A percentile compares a stretch with the other conserved stretches of the same genome.
Evolutionary conservation across 2,329 filamentous ascomycete species (phyloP).

Genomic region (Alternaria triticina): DNA sequence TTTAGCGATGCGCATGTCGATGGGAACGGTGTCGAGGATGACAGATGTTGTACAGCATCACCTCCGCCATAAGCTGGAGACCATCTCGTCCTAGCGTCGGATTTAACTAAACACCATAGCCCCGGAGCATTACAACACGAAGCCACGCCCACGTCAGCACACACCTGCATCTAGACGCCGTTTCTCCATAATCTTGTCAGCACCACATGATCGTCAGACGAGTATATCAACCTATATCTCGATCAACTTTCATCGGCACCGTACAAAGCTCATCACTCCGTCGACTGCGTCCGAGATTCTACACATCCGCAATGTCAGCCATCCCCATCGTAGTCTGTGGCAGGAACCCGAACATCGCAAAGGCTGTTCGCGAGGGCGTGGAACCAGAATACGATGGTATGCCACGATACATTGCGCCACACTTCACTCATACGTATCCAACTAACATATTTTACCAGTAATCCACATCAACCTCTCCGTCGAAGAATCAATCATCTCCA

Average conservation of each 20-base stretch:
- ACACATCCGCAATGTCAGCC: conserved; percentile 7
- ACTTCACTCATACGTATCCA: neutral
- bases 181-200: neutral
- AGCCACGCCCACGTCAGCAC: neutral
- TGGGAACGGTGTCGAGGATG: neutral
- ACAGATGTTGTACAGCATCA: neutral
- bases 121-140: neutral
- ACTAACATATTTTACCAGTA: conserved; percentile 1
- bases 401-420: neutral
- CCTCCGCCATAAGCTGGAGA: neutral
- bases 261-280: neutral
- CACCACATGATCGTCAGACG: neutral
- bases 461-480: conserved; percentile 19
- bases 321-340: conserved; percentile 24
- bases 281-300: neutral
- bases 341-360: conserved; percentile 8
- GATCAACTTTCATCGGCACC: neutral
- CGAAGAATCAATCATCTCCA: conserved; percentile 9
- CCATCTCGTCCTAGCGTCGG: neutral
- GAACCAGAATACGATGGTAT: conserved; percentile 23
- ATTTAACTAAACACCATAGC: neutral
- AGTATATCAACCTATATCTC: neutral
- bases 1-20: neutral
- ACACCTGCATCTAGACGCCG: neutral
- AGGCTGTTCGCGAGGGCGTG: conserved; percentile 8